Conservation (phyloP, 2,329 filamentous ascomycete species). For the Trichoderma citrinoviride region DNA sequence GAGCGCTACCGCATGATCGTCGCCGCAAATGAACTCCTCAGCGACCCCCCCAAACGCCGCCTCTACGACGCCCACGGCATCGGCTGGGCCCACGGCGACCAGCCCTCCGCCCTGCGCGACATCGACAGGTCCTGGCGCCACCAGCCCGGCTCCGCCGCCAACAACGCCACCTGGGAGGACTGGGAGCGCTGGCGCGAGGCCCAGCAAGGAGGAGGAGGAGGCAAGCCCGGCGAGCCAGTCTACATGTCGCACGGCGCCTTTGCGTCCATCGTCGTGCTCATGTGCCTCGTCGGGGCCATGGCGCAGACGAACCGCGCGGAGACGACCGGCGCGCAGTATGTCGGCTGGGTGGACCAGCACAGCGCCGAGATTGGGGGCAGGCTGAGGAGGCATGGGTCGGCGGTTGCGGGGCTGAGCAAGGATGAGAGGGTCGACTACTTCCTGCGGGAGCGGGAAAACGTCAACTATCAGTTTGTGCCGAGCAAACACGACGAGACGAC, state of each 20-base stretch:
- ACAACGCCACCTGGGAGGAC: slow-evolving; percentile 96
- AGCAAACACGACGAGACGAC: slow-evolving; percentile 28
- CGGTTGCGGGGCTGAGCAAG: slow-evolving; percentile 51
- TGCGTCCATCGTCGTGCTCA: slow-evolving; percentile 62
- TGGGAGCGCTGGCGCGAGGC: slow-evolving; percentile 79
- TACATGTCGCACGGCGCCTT: slow-evolving; percentile 81
- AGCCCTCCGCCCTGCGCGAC: slow-evolving; percentile 49
- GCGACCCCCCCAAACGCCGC: slow-evolving; percentile 71
- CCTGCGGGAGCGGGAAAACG: slow-evolving; percentile 65
- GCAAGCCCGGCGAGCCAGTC: slow-evolving; percentile 50
- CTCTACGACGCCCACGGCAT: slow-evolving; percentile 80
- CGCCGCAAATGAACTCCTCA: slow-evolving; percentile 83
- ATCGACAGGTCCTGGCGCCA: slow-evolving; percentile 50
- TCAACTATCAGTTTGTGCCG: slow-evolving; percentile 35
- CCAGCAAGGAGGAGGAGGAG: slow-evolving; percentile 38
- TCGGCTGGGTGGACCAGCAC: slow-evolving; percentile 66
- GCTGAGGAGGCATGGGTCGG: slow-evolving; percentile 51
- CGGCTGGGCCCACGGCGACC: slow-evolving; percentile 67
- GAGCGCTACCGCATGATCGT: slow-evolving; percentile 89
- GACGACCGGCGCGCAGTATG: slow-evolving; percentile 57
- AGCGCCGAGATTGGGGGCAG: slow-evolving; percentile 63
- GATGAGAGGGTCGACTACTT: slow-evolving; percentile 75
- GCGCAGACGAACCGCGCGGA: slow-evolving; percentile 70
- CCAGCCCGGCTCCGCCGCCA: slow-evolving; percentile 47
- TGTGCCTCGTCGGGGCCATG: slow-evolving; percentile 67